Percentiles rank a stretch among this genome's conserved stretches.
These are phyloP conservation scores for Kodamaea sagamina DNA, from an alignment of 805 yeast genomes.

Conservation along the genomic window DNA sequence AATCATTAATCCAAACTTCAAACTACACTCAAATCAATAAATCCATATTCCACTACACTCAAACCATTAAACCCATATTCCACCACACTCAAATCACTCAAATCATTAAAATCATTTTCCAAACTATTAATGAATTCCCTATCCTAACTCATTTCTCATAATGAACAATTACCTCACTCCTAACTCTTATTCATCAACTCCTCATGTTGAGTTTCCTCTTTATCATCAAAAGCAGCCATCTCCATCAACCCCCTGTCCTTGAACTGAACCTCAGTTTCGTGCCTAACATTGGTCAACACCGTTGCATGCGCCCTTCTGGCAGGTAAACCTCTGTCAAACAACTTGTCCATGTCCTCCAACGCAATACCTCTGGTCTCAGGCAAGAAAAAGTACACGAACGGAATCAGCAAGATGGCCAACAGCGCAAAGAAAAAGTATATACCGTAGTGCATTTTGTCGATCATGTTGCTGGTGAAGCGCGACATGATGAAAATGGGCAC, in stretches of 20 bases:
- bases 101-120: too few species aligned
- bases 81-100: too few species aligned
- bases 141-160: too few species aligned
- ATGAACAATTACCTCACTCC: background rate
- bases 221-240: constrained; percentile 2
- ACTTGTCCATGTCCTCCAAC: constrained; percentile 31
- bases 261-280: constrained; percentile 7
- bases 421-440: constrained; percentile 40
- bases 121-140: too few species aligned
- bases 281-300: constrained; percentile 17
- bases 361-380: constrained; percentile 44
- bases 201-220: constrained; percentile 8
- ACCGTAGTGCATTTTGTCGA: constrained; percentile 36
- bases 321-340: constrained; percentile 24
- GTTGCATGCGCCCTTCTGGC: constrained; percentile 25
- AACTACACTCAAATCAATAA: too few species aligned
- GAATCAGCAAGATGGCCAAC: constrained; percentile 34
- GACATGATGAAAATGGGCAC: constrained; percentile 42
- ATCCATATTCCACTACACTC: too few species aligned
- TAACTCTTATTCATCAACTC: constrained; percentile 1
- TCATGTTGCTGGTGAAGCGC: constrained; percentile 36
- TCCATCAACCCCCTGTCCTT: background rate
- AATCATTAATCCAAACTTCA: too few species aligned
- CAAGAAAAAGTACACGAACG: constrained; percentile 39
- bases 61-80: too few species aligned